Conservation (phyloP, 129 eudicot genomes). For the Mikania micrantha region DNA sequence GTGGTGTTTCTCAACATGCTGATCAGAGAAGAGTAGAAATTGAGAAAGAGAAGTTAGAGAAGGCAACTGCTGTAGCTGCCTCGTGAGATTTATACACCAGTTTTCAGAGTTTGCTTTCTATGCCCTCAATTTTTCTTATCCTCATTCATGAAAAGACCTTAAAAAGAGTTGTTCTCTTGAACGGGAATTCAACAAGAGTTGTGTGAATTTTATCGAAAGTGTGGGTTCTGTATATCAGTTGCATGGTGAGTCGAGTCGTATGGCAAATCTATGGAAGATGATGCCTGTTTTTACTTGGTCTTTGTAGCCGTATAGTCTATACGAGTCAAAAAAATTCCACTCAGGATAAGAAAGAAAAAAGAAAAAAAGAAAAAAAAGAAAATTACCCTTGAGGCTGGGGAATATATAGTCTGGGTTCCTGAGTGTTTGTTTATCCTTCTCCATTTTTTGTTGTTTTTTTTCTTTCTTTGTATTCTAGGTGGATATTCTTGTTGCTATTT, state of each 20-base stretch:
- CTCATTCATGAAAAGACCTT: constrained; percentile 18
- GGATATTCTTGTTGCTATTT: constrained; percentile 16
- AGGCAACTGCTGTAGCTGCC: constrained; percentile 36
- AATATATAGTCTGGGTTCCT: constrained; percentile 13
- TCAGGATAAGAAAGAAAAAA: constrained; percentile 11
- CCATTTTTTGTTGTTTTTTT: not conserved
- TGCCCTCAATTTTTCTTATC: constrained; percentile 7
- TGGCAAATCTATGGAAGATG: constrained; percentile 22
- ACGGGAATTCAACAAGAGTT: constrained; percentile 2
- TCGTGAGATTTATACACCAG: constrained; percentile 24
- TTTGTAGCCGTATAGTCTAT: constrained; percentile 22
- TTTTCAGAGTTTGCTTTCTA: constrained; percentile 3
- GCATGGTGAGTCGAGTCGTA: constrained; percentile 19
- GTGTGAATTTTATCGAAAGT: constrained; percentile 4
- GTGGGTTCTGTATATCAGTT: constrained; percentile 15
- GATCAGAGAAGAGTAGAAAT: constrained; percentile 72
- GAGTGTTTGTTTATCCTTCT: not conserved
- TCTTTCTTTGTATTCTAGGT: constrained; percentile 6
- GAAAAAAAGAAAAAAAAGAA: not conserved
- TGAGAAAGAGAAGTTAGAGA: constrained; percentile 80
- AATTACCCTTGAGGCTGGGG: constrained; percentile 20
- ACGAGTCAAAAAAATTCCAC: constrained; percentile 20
- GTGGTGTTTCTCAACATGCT: constrained; percentile 87
- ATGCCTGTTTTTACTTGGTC: constrained; percentile 13
- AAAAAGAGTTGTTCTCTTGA: constrained; percentile 6